Base-by-base conservation (phyloP, 495 filamentous ascomycete genomes). In the Beverwykella pulmonaria region DNA sequence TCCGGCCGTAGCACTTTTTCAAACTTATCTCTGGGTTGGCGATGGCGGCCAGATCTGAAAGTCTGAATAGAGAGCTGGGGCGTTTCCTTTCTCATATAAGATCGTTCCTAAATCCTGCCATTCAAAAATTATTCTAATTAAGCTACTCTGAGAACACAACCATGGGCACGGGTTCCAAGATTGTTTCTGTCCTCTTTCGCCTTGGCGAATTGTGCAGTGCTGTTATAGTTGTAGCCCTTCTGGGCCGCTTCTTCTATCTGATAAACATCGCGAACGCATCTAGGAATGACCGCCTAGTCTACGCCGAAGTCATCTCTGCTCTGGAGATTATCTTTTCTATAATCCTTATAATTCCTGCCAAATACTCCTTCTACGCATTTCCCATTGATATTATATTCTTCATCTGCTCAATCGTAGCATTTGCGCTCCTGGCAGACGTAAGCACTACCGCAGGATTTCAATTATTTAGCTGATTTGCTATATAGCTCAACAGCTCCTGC, bases 311-410 rank as follows among this genome's bases (percentile, higher is more conserved):
- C 2, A 53, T 53, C 49, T 23, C 49, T 17, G 4, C 5, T 25
- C 49, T 53, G 49, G 49, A 29, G 20, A 53, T 53, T 53, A 29
- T 53, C 20, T 23, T 25, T 23, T 53, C 49, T 5, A 53, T 53
- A 2, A 8, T 53, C 6, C 49, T 53, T 25, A 2, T 53, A 6
- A 2, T 17, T 23, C 49, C 49, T 23, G 2, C 17, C 49, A 53
- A 53, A 29, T 25, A 53, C 25, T 53, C 49, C 25, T 53, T 53
- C 49, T 53, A 53, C 25, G 49, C 49, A 5, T 53, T 2, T 2
- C 49, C 49, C 20, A 19, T 53, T 6, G 49, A 53, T 25, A 17
- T 25, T 29, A 25, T 25, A 25, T 7, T 53, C 7, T 53, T 53
- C 27, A 17, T 53, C 20, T 23, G 20, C 49, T 53, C 20, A 29